Conservation (phyloP, 768 basidiomycete species). For the Crassisporium funariophilum region DNA sequence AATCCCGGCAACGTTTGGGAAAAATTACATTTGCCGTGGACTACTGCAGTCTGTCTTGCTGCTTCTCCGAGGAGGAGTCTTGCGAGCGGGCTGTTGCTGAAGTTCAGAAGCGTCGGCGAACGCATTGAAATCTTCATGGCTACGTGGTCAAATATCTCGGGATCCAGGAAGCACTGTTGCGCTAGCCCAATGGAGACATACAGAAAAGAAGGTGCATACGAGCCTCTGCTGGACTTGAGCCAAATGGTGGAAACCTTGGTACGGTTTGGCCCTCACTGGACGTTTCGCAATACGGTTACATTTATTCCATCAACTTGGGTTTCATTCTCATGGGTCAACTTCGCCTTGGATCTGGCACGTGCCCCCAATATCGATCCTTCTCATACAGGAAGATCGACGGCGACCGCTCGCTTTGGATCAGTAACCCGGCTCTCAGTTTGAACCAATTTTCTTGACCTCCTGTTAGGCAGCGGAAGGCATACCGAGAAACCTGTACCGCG, state of each 20-base stretch:
- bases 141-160: slow-evolving; percentile 32
- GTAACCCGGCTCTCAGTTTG: slow-evolving; percentile 39
- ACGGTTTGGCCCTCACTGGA: slow-evolving; percentile 18
- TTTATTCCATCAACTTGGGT: slow-evolving; percentile 5
- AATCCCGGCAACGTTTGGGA: slow-evolving; percentile 57
- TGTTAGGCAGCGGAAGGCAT: slow-evolving; percentile 16
- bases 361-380: slow-evolving; percentile 46
- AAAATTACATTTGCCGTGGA: slow-evolving; percentile 55
- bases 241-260: slow-evolving; percentile 26
- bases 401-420: slow-evolving; percentile 33
- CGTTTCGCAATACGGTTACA: slow-evolving; percentile 8
- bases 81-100: slow-evolving; percentile 30
- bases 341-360: slow-evolving; percentile 17
- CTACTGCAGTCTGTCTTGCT: slow-evolving; percentile 30
- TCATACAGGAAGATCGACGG: slow-evolving; percentile 43
- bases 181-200: slow-evolving; percentile 27
- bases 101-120: slow-evolving; percentile 52
- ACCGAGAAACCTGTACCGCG: slow-evolving; percentile 28
- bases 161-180: slow-evolving; percentile 7
- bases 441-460: slow-evolving; percentile 25
- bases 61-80: slow-evolving; percentile 16
- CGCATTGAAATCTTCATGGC: slow-evolving; percentile 60
- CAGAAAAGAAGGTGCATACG: slow-evolving; percentile 28
- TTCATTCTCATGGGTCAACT: slow-evolving; percentile 19
- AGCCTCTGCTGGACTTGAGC: slow-evolving; percentile 12